Base-by-base conservation (phyloP, 2,329 filamentous ascomycete genomes). In the Leptographium flavum region DNA sequence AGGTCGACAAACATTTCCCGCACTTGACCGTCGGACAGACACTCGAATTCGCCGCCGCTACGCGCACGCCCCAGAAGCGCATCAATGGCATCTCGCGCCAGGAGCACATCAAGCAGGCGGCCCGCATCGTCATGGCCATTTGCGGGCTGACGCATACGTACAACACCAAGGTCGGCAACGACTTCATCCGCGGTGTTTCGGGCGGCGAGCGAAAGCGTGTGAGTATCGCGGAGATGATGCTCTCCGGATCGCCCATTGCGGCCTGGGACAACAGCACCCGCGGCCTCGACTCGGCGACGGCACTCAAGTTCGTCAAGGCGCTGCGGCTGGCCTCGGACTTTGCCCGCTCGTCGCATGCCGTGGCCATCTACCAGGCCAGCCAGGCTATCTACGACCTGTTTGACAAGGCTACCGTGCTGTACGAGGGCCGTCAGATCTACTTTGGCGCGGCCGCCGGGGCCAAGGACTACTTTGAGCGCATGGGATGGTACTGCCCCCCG, bases 341-440 rank as follows among this genome's bases (percentile, higher is more conserved):
- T 58, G 70, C 73, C 1, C 62, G 74, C 32, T 54, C 58, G 5
- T 83, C 80, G 0, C 76, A 75, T 0, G 61, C 72, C 10, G 76
- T 82, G 3, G 74, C 78, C 3, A 64, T 83, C 1, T 83, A 83
- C 47, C 79, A 83, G 55, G 79, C 79, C 1, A 74, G 76, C 5
- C 77, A 83, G 47, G 73, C 69, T 2, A 73, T 83, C 27, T 81
- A 76, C 53, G 65, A 76, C 2, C 66, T 81, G 2, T 83, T 83
- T 63, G 82, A 87, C 59, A 86, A 86, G 60, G 81, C 86, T 0
- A 59, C 85, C 39, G 73, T 87, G 17, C 81, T 87, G 39, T 79
- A 84, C 47, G 65, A 72, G 45, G 78, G 81, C 1, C 70, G 73
- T 3, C 76, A 79, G 61, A 73, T 83, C 45, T 84, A 75, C 60